These are phyloP conservation scores for Phyllostachys edulis DNA, from an alignment of 176 grass and related monocot species.

Conservation along the genomic window DNA sequence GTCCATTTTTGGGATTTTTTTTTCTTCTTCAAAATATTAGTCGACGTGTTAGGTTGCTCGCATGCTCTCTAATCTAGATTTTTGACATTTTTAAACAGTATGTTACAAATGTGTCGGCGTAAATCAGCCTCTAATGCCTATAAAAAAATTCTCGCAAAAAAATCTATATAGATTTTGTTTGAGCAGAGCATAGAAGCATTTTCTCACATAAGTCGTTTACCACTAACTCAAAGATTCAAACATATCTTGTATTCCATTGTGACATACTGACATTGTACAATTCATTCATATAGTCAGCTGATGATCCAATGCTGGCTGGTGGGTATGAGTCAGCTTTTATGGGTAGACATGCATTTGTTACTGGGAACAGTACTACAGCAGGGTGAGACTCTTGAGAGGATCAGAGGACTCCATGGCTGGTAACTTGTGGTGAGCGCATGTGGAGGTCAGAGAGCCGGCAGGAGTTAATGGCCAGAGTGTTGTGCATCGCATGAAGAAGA, in stretches of 20 bases:
- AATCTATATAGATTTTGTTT: background rate
- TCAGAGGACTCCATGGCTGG: background rate
- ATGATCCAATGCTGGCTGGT: background rate
- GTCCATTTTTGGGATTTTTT: background rate
- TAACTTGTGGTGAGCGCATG: conserved; percentile 8
- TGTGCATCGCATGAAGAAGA: conserved; percentile 34
- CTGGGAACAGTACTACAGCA: conserved; percentile 12
- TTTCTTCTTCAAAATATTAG: background rate
- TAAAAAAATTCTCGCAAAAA: background rate
- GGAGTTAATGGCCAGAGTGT: conserved; percentile 34
- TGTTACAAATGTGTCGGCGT: background rate
- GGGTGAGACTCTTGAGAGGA: conserved; percentile 7
- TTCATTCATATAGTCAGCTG: background rate
- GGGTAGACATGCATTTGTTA: conserved; percentile 31
- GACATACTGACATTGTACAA: background rate
- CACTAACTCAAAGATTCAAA: background rate
- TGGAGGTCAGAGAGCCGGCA: conserved; percentile 29
- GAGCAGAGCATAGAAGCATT: background rate
- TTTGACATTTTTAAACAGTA: background rate
- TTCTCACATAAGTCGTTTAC: background rate
- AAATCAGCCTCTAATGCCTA: background rate
- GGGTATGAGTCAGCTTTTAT: conserved; percentile 22
- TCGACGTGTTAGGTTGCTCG: background rate
- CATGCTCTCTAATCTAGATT: background rate
- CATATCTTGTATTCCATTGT: background rate